Conservation (phyloP, 2,329 filamentous ascomycete genomes). For the Neoascochyta sp. region DNA sequence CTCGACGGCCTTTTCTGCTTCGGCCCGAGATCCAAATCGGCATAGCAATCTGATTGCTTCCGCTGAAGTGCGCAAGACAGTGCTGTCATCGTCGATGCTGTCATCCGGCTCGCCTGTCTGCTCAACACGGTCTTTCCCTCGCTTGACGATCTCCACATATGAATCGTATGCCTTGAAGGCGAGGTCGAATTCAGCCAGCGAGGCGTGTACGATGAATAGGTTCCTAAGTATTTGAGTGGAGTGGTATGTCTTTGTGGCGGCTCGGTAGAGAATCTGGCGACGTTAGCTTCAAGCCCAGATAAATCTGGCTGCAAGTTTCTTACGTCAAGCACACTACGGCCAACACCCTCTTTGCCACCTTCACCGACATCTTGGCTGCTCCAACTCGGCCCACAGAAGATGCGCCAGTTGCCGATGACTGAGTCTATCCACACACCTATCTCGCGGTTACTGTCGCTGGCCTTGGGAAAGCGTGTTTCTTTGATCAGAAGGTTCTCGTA, state of each 20-base stretch:
- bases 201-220: constrained; percentile 81
- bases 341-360: constrained; percentile 72
- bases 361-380: constrained; percentile 74
- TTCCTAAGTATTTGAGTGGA: constrained; percentile 84
- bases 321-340: constrained; percentile 70
- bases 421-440: constrained; percentile 78
- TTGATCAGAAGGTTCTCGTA: constrained; percentile 77
- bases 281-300: constrained; percentile 2
- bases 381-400: constrained; percentile 78
- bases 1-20: constrained; percentile 73
- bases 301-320: constrained; percentile 5
- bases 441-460: constrained; percentile 71
- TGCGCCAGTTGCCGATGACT: constrained; percentile 79
- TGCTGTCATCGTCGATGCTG: constrained; percentile 73
- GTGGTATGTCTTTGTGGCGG: constrained; percentile 90
- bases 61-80: constrained; percentile 71
- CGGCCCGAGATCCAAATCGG: constrained; percentile 69
- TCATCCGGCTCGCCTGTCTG: constrained; percentile 67
- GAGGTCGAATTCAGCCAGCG: constrained; percentile 86
- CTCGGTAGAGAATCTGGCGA: constrained; percentile 74
- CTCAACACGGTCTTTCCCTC: constrained; percentile 76
- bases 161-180: constrained; percentile 89
- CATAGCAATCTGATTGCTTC: constrained; percentile 78
- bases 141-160: constrained; percentile 82
- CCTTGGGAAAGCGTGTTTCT: constrained; percentile 79